phyloP scores from a whole-genome alignment of 768 basidiomycete species.

The Mycena haematopus region DNA sequence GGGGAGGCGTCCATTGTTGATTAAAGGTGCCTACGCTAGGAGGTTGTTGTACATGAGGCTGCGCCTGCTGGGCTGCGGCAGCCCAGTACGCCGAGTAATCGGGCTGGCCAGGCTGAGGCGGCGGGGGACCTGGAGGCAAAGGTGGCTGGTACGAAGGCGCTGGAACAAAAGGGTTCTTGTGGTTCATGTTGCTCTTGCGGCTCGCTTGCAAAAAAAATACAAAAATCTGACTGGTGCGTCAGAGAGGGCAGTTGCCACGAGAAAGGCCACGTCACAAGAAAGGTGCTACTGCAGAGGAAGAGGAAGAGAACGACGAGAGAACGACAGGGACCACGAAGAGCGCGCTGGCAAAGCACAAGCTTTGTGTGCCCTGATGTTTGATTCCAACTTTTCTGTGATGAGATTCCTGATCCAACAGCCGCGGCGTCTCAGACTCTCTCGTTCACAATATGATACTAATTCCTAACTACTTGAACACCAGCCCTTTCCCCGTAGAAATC shows the following conservation, averaged over 20 bases:
- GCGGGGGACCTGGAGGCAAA: conserved; percentile 80
- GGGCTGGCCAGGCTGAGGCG: conserved; percentile 68
- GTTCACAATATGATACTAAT: neutral
- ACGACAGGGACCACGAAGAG: neutral
- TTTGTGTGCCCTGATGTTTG: conserved; percentile 1
- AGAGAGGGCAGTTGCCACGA: neutral
- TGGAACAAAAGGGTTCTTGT: conserved; percentile 82
- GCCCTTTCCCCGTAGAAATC: too few species aligned
- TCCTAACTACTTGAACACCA: too few species aligned
- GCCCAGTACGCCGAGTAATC: conserved; percentile 86
- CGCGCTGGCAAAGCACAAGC: conserved; percentile 1
- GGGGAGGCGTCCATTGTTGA: conserved; percentile 71
- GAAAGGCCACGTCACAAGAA: conserved; percentile 9
- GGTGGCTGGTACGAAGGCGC: conserved; percentile 78
- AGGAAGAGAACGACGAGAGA: neutral
- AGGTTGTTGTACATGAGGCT: conserved; percentile 55
- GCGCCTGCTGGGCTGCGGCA: conserved; percentile 46
- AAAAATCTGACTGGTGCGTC: conserved; percentile 15
- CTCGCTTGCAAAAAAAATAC: conserved; percentile 3
- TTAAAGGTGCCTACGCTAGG: conserved; percentile 58
- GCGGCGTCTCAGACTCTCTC: neutral
- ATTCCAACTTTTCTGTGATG: neutral
- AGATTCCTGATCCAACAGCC: too few species aligned
- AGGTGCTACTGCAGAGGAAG: neutral
- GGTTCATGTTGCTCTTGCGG: conserved; percentile 59